phyloP scores from a whole-genome alignment of 768 basidiomycete species.

The Hericium erinaceus region DNA sequence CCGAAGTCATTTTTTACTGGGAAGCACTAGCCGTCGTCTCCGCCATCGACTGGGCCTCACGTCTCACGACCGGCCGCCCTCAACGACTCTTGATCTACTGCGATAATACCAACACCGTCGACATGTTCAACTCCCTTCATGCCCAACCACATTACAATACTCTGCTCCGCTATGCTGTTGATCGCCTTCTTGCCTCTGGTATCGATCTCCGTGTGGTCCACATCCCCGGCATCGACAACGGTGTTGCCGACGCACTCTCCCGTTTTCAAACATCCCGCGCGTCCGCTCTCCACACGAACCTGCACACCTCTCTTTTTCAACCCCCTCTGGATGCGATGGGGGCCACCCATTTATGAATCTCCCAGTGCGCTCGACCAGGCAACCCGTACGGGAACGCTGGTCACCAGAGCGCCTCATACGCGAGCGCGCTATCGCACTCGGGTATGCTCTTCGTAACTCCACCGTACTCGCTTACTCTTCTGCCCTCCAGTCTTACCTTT shows the following conservation, averaged over 20 bases:
- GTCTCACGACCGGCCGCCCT: neutral
- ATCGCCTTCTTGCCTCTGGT: conserved; percentile 1
- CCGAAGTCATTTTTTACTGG: conserved; percentile 6
- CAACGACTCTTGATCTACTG: conserved; percentile 12
- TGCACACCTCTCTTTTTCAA: conserved; percentile 1
- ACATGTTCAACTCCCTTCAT: conserved; percentile 16
- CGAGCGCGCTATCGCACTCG: conserved; percentile 25
- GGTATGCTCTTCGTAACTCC: conserved; percentile 19
- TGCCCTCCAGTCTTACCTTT: conserved; percentile 28
- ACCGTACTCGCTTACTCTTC: conserved; percentile 22
- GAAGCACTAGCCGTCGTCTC: conserved; percentile 5
- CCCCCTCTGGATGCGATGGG: conserved; percentile 19
- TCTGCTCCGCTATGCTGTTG: conserved; percentile 9
- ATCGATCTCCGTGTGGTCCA: conserved; percentile 17
- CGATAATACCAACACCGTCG: conserved; percentile 20
- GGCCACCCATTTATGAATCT: conserved; percentile 16
- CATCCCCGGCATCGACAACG: conserved; percentile 17
- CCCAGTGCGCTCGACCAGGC: conserved; percentile 14
- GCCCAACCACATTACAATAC: conserved; percentile 11
- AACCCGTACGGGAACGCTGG: conserved; percentile 28
- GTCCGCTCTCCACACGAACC: neutral
- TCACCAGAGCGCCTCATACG: conserved; percentile 22
- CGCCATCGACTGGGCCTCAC: neutral
- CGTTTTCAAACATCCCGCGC: neutral
- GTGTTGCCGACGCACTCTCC: conserved; percentile 17